Percentiles rank a stretch among this genome's conserved stretches.
Evolutionary conservation across 768 basidiomycete species (phyloP).

Genomic region (Leucosporidium yakuticum): DNA sequence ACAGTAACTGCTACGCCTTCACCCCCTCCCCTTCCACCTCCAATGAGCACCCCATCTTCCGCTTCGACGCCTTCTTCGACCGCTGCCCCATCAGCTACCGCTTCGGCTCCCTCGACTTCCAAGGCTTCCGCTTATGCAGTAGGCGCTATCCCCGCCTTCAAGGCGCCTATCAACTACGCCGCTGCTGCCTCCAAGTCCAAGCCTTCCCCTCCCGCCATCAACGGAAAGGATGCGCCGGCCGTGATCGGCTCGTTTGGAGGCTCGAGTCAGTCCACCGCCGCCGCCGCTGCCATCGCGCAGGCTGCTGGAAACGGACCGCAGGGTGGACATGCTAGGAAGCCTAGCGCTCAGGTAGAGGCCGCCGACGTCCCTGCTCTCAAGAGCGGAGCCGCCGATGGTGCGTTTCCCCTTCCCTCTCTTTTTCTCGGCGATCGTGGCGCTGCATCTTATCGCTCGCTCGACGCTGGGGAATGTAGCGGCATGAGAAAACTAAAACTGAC

Average conservation of each 20-base stretch:
- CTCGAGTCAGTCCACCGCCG: slow-evolving; percentile 7
- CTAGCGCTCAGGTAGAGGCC: slow-evolving; percentile 32
- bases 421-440: background rate
- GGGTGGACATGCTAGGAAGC: slow-evolving; percentile 15
- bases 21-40: background rate
- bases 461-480: background rate
- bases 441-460: background rate
- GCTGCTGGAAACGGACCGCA: slow-evolving; percentile 11
- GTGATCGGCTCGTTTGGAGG: slow-evolving; percentile 28
- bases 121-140: background rate
- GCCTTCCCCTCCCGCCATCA: slow-evolving; percentile 32
- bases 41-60: slow-evolving; percentile 7
- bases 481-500: background rate
- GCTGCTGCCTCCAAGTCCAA: slow-evolving; percentile 28
- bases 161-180: slow-evolving; percentile 20
- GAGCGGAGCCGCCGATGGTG: slow-evolving; percentile 24
- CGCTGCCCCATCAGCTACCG: background rate
- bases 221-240: slow-evolving; percentile 32
- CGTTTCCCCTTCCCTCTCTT: background rate
- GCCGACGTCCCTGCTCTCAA: slow-evolving; percentile 21
- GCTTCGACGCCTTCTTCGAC: background rate
- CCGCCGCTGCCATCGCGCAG: slow-evolving; percentile 17
- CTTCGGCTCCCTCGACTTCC: background rate
- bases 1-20: too few species aligned
- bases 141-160: slow-evolving; percentile 6